Conservation (phyloP, 345 rosid genomes). For the Rhizophora mangle region DNA sequence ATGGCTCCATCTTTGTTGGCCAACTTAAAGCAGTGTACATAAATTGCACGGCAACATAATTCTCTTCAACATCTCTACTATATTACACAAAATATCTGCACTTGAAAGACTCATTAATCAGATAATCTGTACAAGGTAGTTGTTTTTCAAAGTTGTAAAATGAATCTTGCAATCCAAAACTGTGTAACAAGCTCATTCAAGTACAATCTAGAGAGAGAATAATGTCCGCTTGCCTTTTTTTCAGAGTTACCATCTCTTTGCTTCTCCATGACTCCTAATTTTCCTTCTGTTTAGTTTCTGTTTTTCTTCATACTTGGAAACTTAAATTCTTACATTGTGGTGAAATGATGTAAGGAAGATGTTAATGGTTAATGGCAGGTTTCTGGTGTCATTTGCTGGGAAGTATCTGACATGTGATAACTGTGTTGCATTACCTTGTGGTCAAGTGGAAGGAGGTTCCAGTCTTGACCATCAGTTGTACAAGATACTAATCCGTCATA, state of each 20-base stretch:
- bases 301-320: neutral
- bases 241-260: no score
- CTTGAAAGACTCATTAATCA: no score
- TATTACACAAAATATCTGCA: no score
- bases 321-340: neutral
- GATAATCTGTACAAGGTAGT: no score
- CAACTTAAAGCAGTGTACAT: no score
- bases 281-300: neutral
- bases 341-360: constrained; percentile 10
- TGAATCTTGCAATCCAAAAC: constrained; percentile 2
- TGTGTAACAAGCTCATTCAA: neutral
- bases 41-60: no score
- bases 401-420: constrained; percentile 66
- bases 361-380: constrained; percentile 48
- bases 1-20: no score
- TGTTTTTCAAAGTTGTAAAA: neutral
- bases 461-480: constrained; percentile 52
- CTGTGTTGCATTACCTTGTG: constrained; percentile 44
- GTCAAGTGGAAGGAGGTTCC: constrained; percentile 35
- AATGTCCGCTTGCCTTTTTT: no score
- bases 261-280: neutral
- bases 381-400: constrained; percentile 86
- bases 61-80: no score
- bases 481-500: constrained; percentile 51
- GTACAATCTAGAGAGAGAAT: neutral